Evolutionary conservation across 345 rosid species (phyloP), one percentile per base, ranked within the genome.

Genomic region (Lepidium africanum): DNA sequence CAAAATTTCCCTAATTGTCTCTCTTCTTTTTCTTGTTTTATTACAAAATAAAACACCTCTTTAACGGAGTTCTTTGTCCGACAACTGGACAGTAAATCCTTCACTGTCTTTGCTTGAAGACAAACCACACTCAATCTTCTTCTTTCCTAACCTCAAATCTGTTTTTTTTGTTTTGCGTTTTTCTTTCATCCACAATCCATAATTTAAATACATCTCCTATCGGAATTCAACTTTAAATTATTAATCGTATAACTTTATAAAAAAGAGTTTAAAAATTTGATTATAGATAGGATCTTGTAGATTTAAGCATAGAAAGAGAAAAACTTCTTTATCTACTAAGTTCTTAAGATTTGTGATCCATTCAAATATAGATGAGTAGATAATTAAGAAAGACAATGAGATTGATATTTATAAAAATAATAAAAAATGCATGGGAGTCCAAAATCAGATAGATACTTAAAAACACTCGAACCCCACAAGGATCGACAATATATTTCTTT

Each of bases 401-500:
- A 64, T 56, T 72, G 65, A 71, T 63, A 36, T 36, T 4, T 39
- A 9, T 13, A 36, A 14, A 15, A 2, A 14, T 5, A 4, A 10
- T 5, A 52, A 52, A 48, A 8, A 53, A 36, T 72, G 76, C 70
- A 72, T 55, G 76, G 62, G 48, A 56, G 65, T 63, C 58, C 70
- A 55, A 23, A 63, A 72, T 63, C 70, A 72, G 52, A 72, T 63
- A 56, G 70, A 56, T 72, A 63, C 49, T 63, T 55, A 59, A 56
- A 40, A 72, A 63, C 70, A 72, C 48, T 48, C 51, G 10, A 64
- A 72, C 76, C 76, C 76, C 64, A 72, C 76, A 64, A 64, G 50
- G 70, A 64, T 72, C 76, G 70, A 64, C 59, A 64, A 64, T 55
- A 53, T 42, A 72, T 63, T 72, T 72, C 42, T 72, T 71, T 72